Evolutionary conservation across 164 flowering plant species (phyloP).

Genomic region (Vitis rotundifolia): DNA sequence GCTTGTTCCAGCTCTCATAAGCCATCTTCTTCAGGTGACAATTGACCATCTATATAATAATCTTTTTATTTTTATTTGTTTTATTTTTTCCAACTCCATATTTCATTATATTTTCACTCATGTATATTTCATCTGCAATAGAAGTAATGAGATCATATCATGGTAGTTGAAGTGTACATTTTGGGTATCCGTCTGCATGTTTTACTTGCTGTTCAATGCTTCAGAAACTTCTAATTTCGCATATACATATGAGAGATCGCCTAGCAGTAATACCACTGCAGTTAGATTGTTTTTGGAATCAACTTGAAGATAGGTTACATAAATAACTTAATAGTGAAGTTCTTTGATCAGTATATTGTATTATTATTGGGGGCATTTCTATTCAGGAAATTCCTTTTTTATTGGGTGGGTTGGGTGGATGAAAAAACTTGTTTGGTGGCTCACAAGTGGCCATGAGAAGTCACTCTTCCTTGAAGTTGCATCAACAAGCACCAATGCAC

Average conservation of each 20-base stretch:
- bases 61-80: not conserved
- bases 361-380: no score
- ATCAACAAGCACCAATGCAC: not conserved
- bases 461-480: not conserved
- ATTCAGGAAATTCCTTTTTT: no score
- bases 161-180: not conserved
- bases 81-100: not conserved
- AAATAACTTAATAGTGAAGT: no score
- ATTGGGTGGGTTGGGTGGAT: no score
- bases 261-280: not conserved
- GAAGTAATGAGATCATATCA: not conserved
- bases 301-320: not conserved
- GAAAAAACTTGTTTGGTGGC: not conserved
- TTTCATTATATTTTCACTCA: not conserved
- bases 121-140: not conserved
- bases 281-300: not conserved
- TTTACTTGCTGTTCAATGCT: not conserved
- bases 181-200: not conserved
- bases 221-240: not conserved
- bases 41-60: not conserved
- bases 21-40: constrained; percentile 1
- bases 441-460: not conserved
- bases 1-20: constrained; percentile 32
- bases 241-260: not conserved
- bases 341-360: not conserved